These are phyloP conservation scores for Colletotrichum sp. DNA, from an alignment of 2,329 filamentous ascomycete genomes.

Conservation along the genomic window DNA sequence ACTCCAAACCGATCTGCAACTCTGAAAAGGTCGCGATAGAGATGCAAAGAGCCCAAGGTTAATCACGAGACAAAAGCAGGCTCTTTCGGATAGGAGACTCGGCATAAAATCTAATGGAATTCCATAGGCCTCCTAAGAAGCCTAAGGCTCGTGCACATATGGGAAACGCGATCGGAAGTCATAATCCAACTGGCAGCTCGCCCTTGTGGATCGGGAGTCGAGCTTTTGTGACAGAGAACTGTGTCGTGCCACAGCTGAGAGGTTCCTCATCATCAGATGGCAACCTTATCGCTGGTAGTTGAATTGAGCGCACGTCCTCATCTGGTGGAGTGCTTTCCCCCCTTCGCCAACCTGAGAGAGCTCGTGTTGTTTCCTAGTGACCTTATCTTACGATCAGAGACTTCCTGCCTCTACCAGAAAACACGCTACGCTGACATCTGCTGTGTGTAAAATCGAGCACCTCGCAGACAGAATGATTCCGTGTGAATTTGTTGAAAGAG, in stretches of 20 bases:
- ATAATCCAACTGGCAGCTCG: not conserved
- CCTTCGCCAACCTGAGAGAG: not conserved
- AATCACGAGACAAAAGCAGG: not conserved
- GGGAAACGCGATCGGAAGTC: not conserved
- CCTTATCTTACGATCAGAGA: too few species aligned
- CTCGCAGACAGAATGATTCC: not conserved
- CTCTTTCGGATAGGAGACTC: not conserved
- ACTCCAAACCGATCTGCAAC: not conserved
- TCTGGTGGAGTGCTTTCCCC: not conserved
- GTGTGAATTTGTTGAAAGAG: not conserved
- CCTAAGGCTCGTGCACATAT: not conserved
- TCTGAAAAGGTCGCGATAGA: not conserved
- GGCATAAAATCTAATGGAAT: not conserved
- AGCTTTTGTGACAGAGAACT: not conserved
- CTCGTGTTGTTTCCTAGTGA: not conserved
- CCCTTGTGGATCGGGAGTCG: not conserved
- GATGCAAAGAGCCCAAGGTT: not conserved
- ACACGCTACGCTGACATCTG: not conserved
- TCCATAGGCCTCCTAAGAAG: not conserved
- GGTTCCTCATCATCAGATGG: not conserved
- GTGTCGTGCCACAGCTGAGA: not conserved
- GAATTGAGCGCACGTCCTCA: not conserved
- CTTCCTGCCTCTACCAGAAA: not conserved
- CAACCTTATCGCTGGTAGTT: not conserved
- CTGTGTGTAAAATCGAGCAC: not conserved